Evolutionary conservation across 768 basidiomycete genomes (phyloP), one percentile per base, ranked within the genome.

Genomic region (Trametes cubensis): DNA sequence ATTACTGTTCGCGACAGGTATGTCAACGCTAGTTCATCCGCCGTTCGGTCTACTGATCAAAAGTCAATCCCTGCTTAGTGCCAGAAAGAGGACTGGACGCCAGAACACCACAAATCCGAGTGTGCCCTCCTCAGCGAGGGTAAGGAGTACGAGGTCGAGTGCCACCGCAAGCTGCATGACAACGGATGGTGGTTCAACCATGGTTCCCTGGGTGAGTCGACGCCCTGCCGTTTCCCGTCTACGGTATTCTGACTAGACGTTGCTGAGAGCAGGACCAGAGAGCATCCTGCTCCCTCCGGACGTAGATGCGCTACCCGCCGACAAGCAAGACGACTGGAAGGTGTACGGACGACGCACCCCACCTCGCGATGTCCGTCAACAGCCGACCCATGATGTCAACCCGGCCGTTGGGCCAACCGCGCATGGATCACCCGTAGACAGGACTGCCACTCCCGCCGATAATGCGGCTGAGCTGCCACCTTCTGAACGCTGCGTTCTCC

Each of bases 101-200:
- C 52, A 1, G 53, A 7, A 23, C 44, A 40, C 21, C 60, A 61
- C 39, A 55, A 50, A 21, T 44, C 30, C 26, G 60, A 55, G 26
- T 61, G 60, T 47, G 53, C 39, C 2, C 46, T 61, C 8, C 26
- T 55, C 13, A 15, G 21, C 15, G 45, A 49, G 15, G 53, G 60
- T 6, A 47, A 61, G 20, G 39, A 18, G 14, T 55, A 25, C 47
- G 39, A 28, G 21, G 60, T 30, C 1, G 53, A 61, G 48, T n/a
- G 23, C 23, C 44, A 25, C 17, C 45, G 60, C 6, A 26, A 28
- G 46, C 10, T 54, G 23, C 53, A 61, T 15, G 54, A 61, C 45
- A 61, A 61, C 17, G 60, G 53, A 8, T 55, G 53, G 60, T 61
- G 60, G 60, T 55, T 61, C 39, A 47, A 61, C 46, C 45, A 49